These are phyloP conservation scores for Podospora bellae-mahoneyi DNA, from an alignment of 495 filamentous ascomycete genomes.

Conservation along the genomic window DNA sequence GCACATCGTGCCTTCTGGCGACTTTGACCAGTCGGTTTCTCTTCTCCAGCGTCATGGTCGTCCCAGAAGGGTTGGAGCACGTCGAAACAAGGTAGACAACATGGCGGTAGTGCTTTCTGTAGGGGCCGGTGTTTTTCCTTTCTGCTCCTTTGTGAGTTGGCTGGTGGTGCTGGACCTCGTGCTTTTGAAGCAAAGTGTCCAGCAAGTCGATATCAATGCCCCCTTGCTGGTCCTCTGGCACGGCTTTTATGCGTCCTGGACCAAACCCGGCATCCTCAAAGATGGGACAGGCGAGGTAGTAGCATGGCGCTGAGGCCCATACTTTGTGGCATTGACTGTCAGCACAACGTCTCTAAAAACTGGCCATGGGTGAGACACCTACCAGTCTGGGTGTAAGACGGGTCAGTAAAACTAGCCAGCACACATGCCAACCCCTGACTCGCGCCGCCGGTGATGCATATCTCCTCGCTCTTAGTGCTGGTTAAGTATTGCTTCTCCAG, in stretches of 20 bases:
- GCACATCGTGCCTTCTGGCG: constrained; percentile 69
- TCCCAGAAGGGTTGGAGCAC: constrained; percentile 75
- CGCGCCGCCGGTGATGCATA: constrained; percentile 79
- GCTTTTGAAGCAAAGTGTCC: constrained; percentile 39
- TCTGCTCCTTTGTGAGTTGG: not conserved
- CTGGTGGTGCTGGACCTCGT: constrained; percentile 32
- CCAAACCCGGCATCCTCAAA: constrained; percentile 75
- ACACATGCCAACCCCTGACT: constrained; percentile 70
- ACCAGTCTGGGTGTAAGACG: constrained; percentile 59
- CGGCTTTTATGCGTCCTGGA: constrained; percentile 54
- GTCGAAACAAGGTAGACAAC: constrained; percentile 82
- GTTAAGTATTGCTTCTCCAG: constrained; percentile 46
- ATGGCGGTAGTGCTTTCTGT: constrained; percentile 71
- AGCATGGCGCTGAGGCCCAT: constrained; percentile 78
- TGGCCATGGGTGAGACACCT: not conserved
- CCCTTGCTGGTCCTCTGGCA: constrained; percentile 73
- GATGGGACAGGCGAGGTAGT: constrained; percentile 71
- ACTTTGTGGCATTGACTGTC: constrained; percentile 35
- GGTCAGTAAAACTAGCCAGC: constrained; percentile 73
- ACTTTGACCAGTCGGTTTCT: constrained; percentile 61
- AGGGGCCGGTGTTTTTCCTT: constrained; percentile 35
- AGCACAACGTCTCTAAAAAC: not conserved
- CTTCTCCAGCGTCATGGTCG: constrained; percentile 63
- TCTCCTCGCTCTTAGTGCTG: constrained; percentile 44
- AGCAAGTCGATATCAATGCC: constrained; percentile 59